Percentiles rank a stretch among this genome's conserved stretches.
Evolutionary conservation across 192 early-diverging fungal genomes (phyloP).

Genomic region (Borealophlyctis nickersoniae): DNA sequence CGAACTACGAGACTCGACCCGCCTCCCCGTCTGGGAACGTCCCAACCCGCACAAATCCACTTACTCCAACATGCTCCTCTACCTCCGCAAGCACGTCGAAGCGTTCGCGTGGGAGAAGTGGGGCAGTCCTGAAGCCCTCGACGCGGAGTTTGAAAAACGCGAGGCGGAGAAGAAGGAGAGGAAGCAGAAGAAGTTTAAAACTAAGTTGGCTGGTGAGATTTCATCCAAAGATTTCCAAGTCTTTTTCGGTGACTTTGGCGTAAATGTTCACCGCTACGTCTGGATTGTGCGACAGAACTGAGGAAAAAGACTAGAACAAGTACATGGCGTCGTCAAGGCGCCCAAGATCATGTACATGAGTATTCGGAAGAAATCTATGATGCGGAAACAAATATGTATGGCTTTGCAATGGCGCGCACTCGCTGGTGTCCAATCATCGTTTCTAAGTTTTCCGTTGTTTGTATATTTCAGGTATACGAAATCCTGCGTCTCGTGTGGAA

Average conservation of each 20-base stretch:
- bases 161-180: conserved; percentile 71
- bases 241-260: neutral
- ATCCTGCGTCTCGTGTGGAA: neutral
- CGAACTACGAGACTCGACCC: conserved; percentile 76
- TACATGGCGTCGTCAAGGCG: conserved; percentile 57
- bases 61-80: conserved; percentile 97
- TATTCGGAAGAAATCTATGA: conserved; percentile 52
- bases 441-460: neutral
- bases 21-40: conserved; percentile 79
- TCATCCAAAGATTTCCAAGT: neutral
- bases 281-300: conserved; percentile 62
- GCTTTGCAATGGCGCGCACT: too few relatives aligned
- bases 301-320: conserved; percentile 77
- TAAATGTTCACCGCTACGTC: too few relatives aligned
- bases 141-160: conserved; percentile 81
- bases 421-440: conserved; percentile 39
- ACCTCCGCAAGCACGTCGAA: conserved; percentile 72
- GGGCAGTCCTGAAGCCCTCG: conserved; percentile 79
- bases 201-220: conserved; percentile 62
- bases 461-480: neutral
- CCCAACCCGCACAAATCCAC: conserved; percentile 94
- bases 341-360: conserved; percentile 71
- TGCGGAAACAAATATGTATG: conserved; percentile 32
- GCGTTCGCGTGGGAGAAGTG: conserved; percentile 92
- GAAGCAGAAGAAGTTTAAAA: conserved; percentile 82